phyloP scores from a whole-genome alignment of 805 yeast species.

The Candida insectalens region DNA sequence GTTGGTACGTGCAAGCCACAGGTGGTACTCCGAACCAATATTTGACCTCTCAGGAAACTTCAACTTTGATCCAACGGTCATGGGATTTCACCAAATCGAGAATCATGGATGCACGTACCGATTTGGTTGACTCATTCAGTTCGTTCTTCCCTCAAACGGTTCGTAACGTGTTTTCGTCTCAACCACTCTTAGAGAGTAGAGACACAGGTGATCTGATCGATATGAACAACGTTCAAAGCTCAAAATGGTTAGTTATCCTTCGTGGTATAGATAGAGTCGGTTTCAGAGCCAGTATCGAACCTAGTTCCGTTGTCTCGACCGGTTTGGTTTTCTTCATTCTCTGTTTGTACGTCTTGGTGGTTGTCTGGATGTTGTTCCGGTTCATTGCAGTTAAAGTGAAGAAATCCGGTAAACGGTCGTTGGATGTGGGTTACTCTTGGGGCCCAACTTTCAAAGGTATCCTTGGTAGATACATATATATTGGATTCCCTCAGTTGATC shows the following conservation, averaged over 20 bases:
- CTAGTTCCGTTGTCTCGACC: slow-evolving; percentile 73
- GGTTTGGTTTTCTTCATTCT: slow-evolving; percentile 81
- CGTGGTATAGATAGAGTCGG: slow-evolving; percentile 87
- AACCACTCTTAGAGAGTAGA: neutral
- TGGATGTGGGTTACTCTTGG: slow-evolving; percentile 44
- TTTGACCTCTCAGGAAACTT: slow-evolving; percentile 48
- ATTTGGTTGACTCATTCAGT: neutral
- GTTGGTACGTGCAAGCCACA: slow-evolving; percentile 81
- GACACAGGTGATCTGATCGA: slow-evolving; percentile 5
- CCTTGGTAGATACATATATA: slow-evolving; percentile 64
- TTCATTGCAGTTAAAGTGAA: slow-evolving; percentile 29
- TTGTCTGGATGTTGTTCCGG: slow-evolving; percentile 45
- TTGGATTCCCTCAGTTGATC: slow-evolving; percentile 77
- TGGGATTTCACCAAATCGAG: slow-evolving; percentile 12
- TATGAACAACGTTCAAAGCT: slow-evolving; percentile 35
- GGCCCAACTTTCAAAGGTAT: slow-evolving; percentile 63
- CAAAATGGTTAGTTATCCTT: slow-evolving; percentile 51
- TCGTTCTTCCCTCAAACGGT: neutral
- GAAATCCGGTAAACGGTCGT: slow-evolving; percentile 14
- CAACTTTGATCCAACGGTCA: slow-evolving; percentile 70
- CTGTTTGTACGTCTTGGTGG: slow-evolving; percentile 64
- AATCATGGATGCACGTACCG: neutral
- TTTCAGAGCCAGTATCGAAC: slow-evolving; percentile 66
- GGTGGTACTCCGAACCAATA: slow-evolving; percentile 78
- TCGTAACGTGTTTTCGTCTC: neutral